A percentile compares a stretch with the other conserved stretches of the same genome.
These are phyloP conservation scores for Bimuria novae-zelandiae DNA, from an alignment of 2,329 filamentous ascomycete genomes.

Conservation along the genomic window DNA sequence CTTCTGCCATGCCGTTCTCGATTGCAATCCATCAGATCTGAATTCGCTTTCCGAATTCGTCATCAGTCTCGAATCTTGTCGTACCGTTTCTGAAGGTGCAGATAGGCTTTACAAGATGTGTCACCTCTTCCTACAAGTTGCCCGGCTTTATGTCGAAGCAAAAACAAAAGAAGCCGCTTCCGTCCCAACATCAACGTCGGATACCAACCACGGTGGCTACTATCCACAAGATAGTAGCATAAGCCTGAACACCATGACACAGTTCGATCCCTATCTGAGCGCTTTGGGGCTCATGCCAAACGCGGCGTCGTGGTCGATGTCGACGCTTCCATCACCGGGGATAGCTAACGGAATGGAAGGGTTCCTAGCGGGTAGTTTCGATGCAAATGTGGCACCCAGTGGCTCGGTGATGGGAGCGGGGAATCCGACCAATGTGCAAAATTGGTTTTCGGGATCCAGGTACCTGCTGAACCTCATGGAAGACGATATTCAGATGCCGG, in stretches of 20 bases:
- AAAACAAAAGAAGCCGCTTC: conserved; percentile 53
- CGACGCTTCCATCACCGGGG: conserved; percentile 12
- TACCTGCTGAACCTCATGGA: conserved; percentile 69
- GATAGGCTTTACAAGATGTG: conserved; percentile 66
- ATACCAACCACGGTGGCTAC: neutral
- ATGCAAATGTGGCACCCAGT: conserved; percentile 8
- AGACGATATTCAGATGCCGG: conserved; percentile 55
- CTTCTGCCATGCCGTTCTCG: conserved; percentile 58
- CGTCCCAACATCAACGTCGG: neutral
- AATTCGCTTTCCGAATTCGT: conserved; percentile 61
- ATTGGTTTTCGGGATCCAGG: conserved; percentile 69
- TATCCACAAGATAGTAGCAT: conserved; percentile 7
- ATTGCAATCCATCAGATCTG: conserved; percentile 58
- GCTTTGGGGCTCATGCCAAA: conserved; percentile 65
- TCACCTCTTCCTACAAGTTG: conserved; percentile 65
- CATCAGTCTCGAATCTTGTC: conserved; percentile 57
- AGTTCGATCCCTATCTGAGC: conserved; percentile 68
- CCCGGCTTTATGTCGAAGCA: conserved; percentile 65
- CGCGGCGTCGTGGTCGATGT: conserved; percentile 26
- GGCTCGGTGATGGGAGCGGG: conserved; percentile 14
- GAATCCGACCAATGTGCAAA: conserved; percentile 51
- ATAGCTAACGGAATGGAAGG: conserved; percentile 12
- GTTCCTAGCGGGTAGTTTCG: conserved; percentile 17
- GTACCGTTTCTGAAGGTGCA: conserved; percentile 61
- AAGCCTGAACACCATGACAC: conserved; percentile 33